phyloP scores from a whole-genome alignment of 2,329 filamentous ascomycete species.

The Karstenula rhodostoma region DNA sequence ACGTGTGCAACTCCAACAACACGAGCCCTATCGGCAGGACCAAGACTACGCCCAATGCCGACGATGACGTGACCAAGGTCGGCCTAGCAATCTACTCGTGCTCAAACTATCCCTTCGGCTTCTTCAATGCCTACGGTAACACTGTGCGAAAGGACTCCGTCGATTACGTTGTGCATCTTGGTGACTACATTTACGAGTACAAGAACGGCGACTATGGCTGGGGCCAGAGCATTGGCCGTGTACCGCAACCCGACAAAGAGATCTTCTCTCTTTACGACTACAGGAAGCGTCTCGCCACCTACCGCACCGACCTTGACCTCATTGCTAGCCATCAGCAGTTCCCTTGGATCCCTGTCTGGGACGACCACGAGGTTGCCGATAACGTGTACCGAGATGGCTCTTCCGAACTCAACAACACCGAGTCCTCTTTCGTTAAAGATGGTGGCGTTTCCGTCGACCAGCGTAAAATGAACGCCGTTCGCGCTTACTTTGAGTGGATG shows the following conservation, averaged over 20 bases:
- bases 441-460: conserved; percentile 54
- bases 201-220: conserved; percentile 48
- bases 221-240: conserved; percentile 42
- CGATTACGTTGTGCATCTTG: conserved; percentile 53
- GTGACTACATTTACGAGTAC: conserved; percentile 57
- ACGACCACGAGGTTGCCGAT: conserved; percentile 55
- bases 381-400: conserved; percentile 53
- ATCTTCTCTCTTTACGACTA: conserved; percentile 56
- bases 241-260: conserved; percentile 46
- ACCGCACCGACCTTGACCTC: conserved; percentile 53
- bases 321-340: conserved; percentile 51
- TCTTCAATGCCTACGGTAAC: conserved; percentile 59
- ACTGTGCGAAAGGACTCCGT: conserved; percentile 50
- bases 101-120: conserved; percentile 60
- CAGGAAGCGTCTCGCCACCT: conserved; percentile 51
- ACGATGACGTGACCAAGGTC: conserved; percentile 65
- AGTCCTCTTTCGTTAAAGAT: conserved; percentile 50
- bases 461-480: conserved; percentile 57
- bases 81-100: conserved; percentile 76
- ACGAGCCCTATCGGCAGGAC: conserved; percentile 71
- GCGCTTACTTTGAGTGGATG: conserved; percentile 57
- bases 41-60: conserved; percentile 70
- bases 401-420: conserved; percentile 53
- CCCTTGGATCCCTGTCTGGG: conserved; percentile 57
- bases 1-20: conserved; percentile 69